These are phyloP conservation scores for Perilla frutescens DNA, from an alignment of 257 asterid genomes.

Conservation along the genomic window DNA sequence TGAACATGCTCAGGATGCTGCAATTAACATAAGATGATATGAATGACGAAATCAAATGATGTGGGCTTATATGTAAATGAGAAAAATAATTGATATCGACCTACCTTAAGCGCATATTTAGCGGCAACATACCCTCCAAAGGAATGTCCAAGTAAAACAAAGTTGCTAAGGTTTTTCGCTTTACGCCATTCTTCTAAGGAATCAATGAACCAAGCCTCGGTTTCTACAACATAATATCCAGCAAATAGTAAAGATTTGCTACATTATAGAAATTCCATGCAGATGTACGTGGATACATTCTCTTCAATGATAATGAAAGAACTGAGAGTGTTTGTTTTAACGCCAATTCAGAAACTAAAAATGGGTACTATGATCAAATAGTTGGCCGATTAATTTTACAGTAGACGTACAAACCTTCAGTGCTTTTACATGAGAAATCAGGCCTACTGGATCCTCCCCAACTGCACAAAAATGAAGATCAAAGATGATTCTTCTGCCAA, in stretches of 20 bases:
- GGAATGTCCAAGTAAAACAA: conserved; percentile 95
- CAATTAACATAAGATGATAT: conserved; percentile 39
- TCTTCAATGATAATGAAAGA: conserved; percentile 13
- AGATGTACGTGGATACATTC: conserved; percentile 7
- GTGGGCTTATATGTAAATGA: neutral
- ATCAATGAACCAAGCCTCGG: conserved; percentile 78
- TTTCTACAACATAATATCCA: conserved; percentile 54
- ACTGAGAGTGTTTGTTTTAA: neutral
- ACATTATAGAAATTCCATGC: neutral
- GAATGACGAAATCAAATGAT: conserved; percentile 24
- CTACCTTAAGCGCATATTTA: conserved; percentile 89
- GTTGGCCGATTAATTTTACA: neutral
- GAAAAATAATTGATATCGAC: neutral
- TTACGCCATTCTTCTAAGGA: conserved; percentile 97
- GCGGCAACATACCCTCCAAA: conserved; percentile 97
- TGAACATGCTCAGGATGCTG: conserved; percentile 94
- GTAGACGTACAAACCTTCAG: conserved; percentile 73
- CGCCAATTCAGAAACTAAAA: conserved; percentile 1
- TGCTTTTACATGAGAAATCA: conserved; percentile 95
- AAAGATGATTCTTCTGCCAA: conserved; percentile 27
- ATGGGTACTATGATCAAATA: neutral
- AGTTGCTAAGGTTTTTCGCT: conserved; percentile 81
- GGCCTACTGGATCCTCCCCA: conserved; percentile 99
- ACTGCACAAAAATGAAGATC: conserved; percentile 51
- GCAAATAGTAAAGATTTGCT: neutral